These are phyloP conservation scores for Magnusiomyces clavatus DNA, from an alignment of 1,139 yeast species.

Conservation along the genomic window DNA sequence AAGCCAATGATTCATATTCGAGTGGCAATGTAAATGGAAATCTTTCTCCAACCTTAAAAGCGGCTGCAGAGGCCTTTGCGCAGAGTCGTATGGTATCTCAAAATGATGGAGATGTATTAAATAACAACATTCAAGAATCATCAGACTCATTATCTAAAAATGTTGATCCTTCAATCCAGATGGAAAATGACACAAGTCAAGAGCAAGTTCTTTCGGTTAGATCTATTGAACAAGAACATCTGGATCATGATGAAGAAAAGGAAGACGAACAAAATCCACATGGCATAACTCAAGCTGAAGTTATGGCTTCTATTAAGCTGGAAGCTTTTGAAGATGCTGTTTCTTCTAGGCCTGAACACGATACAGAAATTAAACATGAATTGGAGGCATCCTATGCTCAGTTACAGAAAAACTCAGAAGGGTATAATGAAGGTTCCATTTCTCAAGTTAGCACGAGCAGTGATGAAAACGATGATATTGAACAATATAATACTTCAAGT, in stretches of 20 bases:
- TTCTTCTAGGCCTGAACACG: no score
- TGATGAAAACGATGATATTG: no score
- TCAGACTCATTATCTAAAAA: not conserved
- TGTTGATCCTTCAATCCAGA: not conserved
- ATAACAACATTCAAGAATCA: not conserved
- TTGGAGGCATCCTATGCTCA: no score
- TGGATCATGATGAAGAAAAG: not conserved
- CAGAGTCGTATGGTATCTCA: slow-evolving; percentile 10
- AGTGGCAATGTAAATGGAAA: not conserved
- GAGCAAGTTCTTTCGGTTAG: not conserved
- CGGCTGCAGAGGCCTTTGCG: slow-evolving; percentile 16
- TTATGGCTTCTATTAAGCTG: slow-evolving; percentile 13
- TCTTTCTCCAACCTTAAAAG: slow-evolving; percentile 14
- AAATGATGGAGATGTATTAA: not conserved
- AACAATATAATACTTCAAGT: no score
- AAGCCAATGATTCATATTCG: not conserved
- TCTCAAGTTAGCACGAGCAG: no score
- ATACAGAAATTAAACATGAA: no score
- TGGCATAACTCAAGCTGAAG: slow-evolving; percentile 14
- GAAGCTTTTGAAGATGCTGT: slow-evolving; percentile 3
- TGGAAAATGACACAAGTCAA: not conserved
- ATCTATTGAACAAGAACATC: not conserved
- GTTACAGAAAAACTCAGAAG: no score
- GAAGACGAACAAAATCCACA: slow-evolving; percentile 10
- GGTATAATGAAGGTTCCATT: no score